Evolutionary conservation across 306 rosid genomes (phyloP).

Genomic region (Echinosophora koreensis): DNA sequence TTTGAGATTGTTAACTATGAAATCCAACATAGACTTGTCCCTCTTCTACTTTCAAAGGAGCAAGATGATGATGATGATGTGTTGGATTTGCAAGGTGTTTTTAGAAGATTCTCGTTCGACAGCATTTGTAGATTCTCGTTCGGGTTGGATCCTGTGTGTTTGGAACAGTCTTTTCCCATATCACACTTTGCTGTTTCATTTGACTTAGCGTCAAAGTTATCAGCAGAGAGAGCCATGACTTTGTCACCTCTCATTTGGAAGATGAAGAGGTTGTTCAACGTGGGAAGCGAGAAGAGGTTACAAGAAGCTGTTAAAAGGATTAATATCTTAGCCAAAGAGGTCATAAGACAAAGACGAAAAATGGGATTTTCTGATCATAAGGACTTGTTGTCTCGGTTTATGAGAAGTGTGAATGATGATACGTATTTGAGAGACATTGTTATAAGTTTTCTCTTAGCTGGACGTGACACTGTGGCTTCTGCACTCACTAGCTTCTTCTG

Average conservation of each 20-base stretch:
- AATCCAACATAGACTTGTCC: constrained; percentile 65
- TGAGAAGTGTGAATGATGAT: constrained; percentile 69
- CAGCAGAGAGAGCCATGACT: constrained; percentile 84
- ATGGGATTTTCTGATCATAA: constrained; percentile 52
- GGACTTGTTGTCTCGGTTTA: constrained; percentile 81
- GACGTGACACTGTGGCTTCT: constrained; percentile 86
- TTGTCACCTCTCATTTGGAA: constrained; percentile 78
- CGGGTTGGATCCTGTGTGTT: constrained; percentile 78
- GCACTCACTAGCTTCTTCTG: constrained; percentile 85
- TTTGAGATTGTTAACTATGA: constrained; percentile 70
- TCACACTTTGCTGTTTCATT: constrained; percentile 73
- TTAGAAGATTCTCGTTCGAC: constrained; percentile 74
- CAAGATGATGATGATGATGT: constrained; percentile 2
- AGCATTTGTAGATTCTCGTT: constrained; percentile 75
- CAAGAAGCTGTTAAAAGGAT: constrained; percentile 55
- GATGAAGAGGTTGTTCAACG: constrained; percentile 64
- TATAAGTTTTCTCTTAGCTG: constrained; percentile 81
- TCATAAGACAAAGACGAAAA: constrained; percentile 62
- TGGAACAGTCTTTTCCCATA: constrained; percentile 66
- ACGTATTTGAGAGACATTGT: constrained; percentile 72
- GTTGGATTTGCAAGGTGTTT: constrained; percentile 80
- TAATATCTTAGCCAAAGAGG: constrained; percentile 67
- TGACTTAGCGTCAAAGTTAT: constrained; percentile 73
- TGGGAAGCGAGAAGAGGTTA: constrained; percentile 70
- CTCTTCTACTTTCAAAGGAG: constrained; percentile 51